A percentile compares a stretch with the other conserved stretches of the same genome.
phyloP scores from a whole-genome alignment of 495 filamentous ascomycete species.

The Hypoxylon fragiforme region DNA sequence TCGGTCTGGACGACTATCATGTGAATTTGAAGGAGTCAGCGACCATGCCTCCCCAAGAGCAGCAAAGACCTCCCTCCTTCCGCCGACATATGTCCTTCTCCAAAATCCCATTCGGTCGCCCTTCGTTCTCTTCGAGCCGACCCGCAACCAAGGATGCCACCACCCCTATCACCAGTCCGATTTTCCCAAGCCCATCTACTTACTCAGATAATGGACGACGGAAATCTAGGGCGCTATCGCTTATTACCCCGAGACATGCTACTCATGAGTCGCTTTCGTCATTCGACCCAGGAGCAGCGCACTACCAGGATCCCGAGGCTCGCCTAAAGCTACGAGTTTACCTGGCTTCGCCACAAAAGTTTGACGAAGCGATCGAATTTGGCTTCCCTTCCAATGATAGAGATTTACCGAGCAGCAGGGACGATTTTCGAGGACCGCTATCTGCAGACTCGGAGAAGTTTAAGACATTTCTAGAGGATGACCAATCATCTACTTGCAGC shows the following conservation, averaged over 20 bases:
- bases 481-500: conserved; percentile 49
- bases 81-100: conserved; percentile 57
- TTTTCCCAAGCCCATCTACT: conserved; percentile 40
- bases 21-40: conserved; percentile 48
- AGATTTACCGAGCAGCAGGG: conserved; percentile 11
- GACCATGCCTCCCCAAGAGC: conserved; percentile 44
- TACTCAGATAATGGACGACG: conserved; percentile 42
- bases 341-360: conserved; percentile 87
- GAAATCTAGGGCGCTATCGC: conserved; percentile 53
- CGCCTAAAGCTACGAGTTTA: conserved; percentile 86
- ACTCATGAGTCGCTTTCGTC: conserved; percentile 53
- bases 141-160: conserved; percentile 47
- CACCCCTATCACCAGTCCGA: conserved; percentile 36
- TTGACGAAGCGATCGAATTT: conserved; percentile 92
- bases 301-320: conserved; percentile 91
- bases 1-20: conserved; percentile 60
- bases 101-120: conserved; percentile 59
- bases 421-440: conserved; percentile 32
- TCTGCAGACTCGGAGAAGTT: conserved; percentile 44
- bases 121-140: conserved; percentile 47
- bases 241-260: conserved; percentile 52
- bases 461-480: conserved; percentile 54
- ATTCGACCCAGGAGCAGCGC: conserved; percentile 73
- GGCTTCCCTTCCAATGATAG: conserved; percentile 73
- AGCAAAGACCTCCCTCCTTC: conserved; percentile 51